Evolutionary conservation across 2,329 filamentous ascomycete genomes (phyloP).

Genomic region (Venturia nashicola): DNA sequence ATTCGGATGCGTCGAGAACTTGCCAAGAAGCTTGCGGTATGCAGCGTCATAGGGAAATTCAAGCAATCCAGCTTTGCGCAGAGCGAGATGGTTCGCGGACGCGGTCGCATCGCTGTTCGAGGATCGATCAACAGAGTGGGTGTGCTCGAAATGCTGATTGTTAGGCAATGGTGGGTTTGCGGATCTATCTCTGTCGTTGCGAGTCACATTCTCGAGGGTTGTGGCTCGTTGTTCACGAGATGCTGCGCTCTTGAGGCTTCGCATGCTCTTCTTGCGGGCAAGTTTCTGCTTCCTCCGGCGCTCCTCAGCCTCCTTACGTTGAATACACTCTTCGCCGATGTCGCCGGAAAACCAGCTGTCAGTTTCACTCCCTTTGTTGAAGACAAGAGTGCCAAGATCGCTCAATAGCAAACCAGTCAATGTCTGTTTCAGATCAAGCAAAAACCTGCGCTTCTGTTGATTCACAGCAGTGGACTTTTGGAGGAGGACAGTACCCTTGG

Average conservation of each 20-base stretch:
- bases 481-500: constrained; percentile 53
- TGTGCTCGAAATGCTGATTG: constrained; percentile 27
- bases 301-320: constrained; percentile 28
- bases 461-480: constrained; percentile 40
- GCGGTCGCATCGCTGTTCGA: constrained; percentile 33
- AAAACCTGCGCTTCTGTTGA: constrained; percentile 61
- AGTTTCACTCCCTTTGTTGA: constrained; percentile 83
- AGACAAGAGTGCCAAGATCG: constrained; percentile 76
- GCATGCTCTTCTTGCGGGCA: constrained; percentile 42
- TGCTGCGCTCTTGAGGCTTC: constrained; percentile 40
- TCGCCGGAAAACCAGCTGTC: constrained; percentile 69
- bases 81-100: constrained; percentile 21
- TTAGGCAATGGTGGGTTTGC: constrained; percentile 30
- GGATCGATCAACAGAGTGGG: constrained; percentile 30
- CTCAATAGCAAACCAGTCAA: constrained; percentile 77
- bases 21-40: constrained; percentile 66
- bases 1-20: constrained; percentile 82
- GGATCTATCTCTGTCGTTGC: constrained; percentile 26
- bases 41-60: constrained; percentile 73
- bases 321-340: constrained; percentile 35
- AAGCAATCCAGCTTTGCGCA: constrained; percentile 30
- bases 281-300: constrained; percentile 24
- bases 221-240: constrained; percentile 24
- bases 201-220: constrained; percentile 30
- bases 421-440: constrained; percentile 64